These are phyloP conservation scores for Myrmaecium sp. DNA, from an alignment of 2,329 filamentous ascomycete species.

Conservation along the genomic window DNA sequence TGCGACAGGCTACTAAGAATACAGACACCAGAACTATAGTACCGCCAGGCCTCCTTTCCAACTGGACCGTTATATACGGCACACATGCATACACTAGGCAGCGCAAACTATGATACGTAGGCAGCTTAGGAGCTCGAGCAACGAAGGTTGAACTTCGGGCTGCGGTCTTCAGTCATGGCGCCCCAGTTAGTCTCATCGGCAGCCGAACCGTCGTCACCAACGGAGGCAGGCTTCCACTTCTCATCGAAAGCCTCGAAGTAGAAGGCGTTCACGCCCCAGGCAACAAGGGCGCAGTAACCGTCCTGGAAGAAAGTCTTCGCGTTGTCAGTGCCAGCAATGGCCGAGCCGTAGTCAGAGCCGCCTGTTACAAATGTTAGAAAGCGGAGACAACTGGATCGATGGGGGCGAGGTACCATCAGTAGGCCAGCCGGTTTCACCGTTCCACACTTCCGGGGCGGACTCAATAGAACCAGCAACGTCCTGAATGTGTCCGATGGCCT, in stretches of 20 bases:
- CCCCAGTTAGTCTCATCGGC: constrained; percentile 55
- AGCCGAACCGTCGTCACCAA: constrained; percentile 44
- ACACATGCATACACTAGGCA: too few relatives aligned
- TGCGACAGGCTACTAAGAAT: too few relatives aligned
- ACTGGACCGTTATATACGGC: too few relatives aligned
- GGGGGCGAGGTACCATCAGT: constrained; percentile 24
- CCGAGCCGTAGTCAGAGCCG: constrained; percentile 43
- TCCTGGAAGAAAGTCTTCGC: constrained; percentile 43
- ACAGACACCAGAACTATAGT: too few relatives aligned
- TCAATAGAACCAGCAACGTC: constrained; percentile 34
- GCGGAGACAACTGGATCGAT: constrained; percentile 2
- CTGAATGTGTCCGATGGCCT: constrained; percentile 47
- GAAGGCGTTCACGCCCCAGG: constrained; percentile 52
- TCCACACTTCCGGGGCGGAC: constrained; percentile 44
- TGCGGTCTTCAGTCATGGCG: constrained; percentile 43
- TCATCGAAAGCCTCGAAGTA: constrained; percentile 62
- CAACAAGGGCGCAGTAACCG: constrained; percentile 45
- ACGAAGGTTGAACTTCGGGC: constrained; percentile 36
- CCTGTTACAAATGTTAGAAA: constrained; percentile 16
- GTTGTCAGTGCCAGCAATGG: constrained; percentile 41
- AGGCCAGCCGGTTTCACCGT: constrained; percentile 53
- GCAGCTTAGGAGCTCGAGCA: too few relatives aligned
- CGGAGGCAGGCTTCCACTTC: constrained; percentile 48
- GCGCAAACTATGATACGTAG: too few relatives aligned
- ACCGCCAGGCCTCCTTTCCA: too few relatives aligned